Evolutionary conservation across 2,329 filamentous ascomycete genomes (phyloP), one percentile per base, ranked within the genome.

Genomic region (Fusarium torreyae): DNA sequence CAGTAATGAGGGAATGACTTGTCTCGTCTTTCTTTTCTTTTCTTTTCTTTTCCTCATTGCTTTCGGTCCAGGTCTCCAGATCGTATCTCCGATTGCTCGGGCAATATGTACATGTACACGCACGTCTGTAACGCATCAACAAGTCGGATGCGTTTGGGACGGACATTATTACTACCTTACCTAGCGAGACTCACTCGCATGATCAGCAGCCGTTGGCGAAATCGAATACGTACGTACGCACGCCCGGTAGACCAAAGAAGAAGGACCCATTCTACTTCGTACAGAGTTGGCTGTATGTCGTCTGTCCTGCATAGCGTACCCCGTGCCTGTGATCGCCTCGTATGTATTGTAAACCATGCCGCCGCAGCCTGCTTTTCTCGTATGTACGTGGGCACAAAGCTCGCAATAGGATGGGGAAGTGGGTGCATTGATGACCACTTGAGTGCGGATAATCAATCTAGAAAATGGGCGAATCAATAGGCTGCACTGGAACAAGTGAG

Each of bases 321-420:
- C 58, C 57, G 58, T 71, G 65, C 59, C 54, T 64, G 56, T 53
- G 45, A 49, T 63, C 57, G 61, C 69, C 71, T 73, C 71, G 67
- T 74, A 60, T 65, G 61, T 59, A 59, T 26, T 26, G 15, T 28
- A 73, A 72, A 72, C 62, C 63, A 69, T 74, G 61, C 54, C 63
- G 63, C 66, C 66, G 69, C 67, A 71, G 67, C 69, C 57, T 72
- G 59, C 42, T 73, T 69, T 63, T 58, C 67, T 69, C 66, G 66
- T 72, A 73, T 67, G 65, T 69, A 51, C 52, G 61, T 69, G 53
- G 55, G 61, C 44, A 55, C 53, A 63, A 58, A 69, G 63, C 61
- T 69, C 42, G 34, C 31, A 50, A 60, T 64, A 58, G 51, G 56
- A 70, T 59, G 59, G 55, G 46, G 43, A 63, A 63, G 66, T 65